phyloP scores from a whole-genome alignment of 2,329 filamentous ascomycete species.

The Lojkania enalia region DNA sequence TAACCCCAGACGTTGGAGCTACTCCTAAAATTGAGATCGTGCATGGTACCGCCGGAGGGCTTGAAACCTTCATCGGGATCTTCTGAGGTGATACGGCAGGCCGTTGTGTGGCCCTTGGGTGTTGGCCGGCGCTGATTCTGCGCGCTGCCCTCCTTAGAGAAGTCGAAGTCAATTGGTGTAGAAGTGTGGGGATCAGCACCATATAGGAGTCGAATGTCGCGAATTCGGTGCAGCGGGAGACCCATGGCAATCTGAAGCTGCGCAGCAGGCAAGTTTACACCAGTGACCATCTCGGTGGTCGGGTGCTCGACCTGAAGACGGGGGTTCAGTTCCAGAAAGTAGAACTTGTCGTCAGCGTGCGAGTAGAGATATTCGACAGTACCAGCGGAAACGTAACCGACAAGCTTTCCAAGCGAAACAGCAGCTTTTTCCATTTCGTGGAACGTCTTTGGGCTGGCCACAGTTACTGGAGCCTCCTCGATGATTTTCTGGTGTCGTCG shows the following conservation, averaged over 20 bases:
- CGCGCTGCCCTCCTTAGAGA: conserved; percentile 80
- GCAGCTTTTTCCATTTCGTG: conserved; percentile 95
- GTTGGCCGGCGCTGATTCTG: conserved; percentile 86
- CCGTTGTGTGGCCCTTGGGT: conserved; percentile 95
- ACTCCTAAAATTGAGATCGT: conserved; percentile 98
- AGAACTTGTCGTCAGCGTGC: conserved; percentile 96
- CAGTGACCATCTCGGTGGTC: conserved; percentile 98
- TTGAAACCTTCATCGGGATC: conserved; percentile 99
- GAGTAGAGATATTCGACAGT: conserved; percentile 99
- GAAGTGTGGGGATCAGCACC: conserved; percentile 87
- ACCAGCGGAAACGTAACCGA: conserved; percentile 97
- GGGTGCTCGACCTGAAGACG: conserved; percentile 99
- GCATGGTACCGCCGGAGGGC: conserved; percentile 97
- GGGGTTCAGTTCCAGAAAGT: conserved; percentile 97
- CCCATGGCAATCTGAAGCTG: conserved; percentile 99
- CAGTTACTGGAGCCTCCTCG: conserved; percentile 96
- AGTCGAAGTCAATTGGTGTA: conserved; percentile 94
- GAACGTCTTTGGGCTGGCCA: conserved; percentile 88
- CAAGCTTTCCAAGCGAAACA: conserved; percentile 87
- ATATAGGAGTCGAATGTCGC: conserved; percentile 94
- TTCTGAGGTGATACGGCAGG: conserved; percentile 98
- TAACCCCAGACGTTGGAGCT: conserved; percentile 99
- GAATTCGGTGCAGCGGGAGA: conserved; percentile 90
- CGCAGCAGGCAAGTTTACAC: conserved; percentile 94
- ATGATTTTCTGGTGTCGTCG: conserved; percentile 99